Evolutionary conservation across 768 basidiomycete genomes (phyloP).

Genomic region (Hortiboletus campestris): DNA sequence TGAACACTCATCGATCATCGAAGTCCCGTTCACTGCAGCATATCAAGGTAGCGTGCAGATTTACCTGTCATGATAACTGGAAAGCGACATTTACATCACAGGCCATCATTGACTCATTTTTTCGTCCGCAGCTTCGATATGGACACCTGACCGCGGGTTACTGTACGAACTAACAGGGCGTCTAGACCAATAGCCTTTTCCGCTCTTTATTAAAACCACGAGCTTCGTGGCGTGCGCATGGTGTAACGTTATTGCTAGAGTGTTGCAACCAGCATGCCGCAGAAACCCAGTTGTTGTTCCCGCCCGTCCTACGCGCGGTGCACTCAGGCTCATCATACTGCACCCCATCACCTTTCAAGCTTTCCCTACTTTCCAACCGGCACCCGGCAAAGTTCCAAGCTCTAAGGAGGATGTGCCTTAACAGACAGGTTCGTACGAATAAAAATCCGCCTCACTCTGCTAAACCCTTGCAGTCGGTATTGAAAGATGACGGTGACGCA

Average conservation of each 20-base stretch:
- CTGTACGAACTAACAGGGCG: neutral
- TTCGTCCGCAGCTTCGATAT: neutral
- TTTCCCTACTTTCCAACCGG: neutral
- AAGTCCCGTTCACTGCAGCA: too few species aligned
- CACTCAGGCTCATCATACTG: neutral
- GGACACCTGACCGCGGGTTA: neutral
- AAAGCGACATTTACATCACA: neutral
- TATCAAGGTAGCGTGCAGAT: too few species aligned
- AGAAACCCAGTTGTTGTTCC: neutral
- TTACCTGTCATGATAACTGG: neutral
- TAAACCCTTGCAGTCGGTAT: conserved; percentile 8
- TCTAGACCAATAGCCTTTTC: neutral
- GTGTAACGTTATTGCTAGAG: neutral
- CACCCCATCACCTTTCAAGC: neutral
- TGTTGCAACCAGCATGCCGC: conserved; percentile 7
- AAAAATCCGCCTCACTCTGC: neutral
- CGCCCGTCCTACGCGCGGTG: neutral
- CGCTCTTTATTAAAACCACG: conserved; percentile 6
- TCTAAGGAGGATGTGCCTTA: conserved; percentile 21
- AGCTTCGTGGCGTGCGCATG: conserved; percentile 13
- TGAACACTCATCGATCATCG: too few species aligned
- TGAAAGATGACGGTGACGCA: neutral
- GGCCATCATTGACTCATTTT: too few species aligned
- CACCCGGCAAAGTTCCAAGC: neutral
- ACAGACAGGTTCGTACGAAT: conserved; percentile 15